These are phyloP conservation scores for Syzygium jambos DNA, from an alignment of 345 rosid genomes.

Conservation along the genomic window DNA sequence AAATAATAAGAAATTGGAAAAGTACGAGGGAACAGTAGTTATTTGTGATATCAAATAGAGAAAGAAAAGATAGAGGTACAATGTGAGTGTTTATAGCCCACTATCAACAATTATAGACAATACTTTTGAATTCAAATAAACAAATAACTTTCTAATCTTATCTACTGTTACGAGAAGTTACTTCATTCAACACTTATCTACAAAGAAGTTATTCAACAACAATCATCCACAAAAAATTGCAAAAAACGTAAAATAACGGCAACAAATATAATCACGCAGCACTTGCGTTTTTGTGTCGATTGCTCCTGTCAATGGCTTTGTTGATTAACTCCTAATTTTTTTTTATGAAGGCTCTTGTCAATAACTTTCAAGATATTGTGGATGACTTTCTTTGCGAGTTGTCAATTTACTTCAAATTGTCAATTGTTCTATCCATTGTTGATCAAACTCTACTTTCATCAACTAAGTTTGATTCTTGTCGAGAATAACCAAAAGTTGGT, in stretches of 20 bases:
- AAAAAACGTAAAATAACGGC: background rate
- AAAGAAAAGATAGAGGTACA: background rate
- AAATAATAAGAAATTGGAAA: too few relatives aligned
- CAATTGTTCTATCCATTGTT: background rate
- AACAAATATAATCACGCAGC: background rate
- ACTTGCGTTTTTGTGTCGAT: background rate
- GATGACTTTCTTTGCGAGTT: background rate
- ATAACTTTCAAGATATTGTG: background rate
- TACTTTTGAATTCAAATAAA: background rate
- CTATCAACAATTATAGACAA: background rate
- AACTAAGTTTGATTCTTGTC: background rate
- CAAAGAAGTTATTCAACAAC: background rate
- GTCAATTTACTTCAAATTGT: background rate
- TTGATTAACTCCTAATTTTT: rapidly evolving
- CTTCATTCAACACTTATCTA: background rate
- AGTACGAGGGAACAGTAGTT: background rate
- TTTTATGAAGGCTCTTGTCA: background rate
- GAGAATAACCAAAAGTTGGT: background rate
- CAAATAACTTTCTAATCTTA: background rate
- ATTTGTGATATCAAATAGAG: background rate
- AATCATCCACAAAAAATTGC: background rate
- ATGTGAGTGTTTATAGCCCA: background rate
- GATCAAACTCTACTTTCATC: background rate
- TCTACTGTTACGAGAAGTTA: background rate
- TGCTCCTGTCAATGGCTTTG: background rate